Percentiles rank a stretch among this genome's conserved stretches.
Evolutionary conservation across 805 yeast genomes (phyloP).

Genomic region (Nakazawaea holstii): DNA sequence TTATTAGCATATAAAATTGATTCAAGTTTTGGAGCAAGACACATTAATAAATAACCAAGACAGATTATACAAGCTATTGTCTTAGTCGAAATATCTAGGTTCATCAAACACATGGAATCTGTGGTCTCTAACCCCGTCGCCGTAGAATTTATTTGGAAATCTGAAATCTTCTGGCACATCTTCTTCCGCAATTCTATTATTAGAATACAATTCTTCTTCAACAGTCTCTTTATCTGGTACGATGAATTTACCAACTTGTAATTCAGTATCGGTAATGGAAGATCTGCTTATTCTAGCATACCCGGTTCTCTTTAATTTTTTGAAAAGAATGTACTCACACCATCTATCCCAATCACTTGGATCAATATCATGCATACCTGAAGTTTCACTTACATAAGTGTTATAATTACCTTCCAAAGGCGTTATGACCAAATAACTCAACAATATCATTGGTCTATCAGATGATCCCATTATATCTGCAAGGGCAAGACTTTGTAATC

Average conservation of each 20-base stretch:
- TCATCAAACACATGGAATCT: conserved; percentile 91
- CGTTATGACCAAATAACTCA: conserved; percentile 85
- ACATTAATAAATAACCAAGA: too few relatives aligned
- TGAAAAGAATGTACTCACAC: conserved; percentile 95
- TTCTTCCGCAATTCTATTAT: conserved; percentile 49
- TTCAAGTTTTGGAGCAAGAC: too few relatives aligned
- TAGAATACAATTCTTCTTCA: conserved; percentile 19
- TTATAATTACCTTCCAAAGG: conserved; percentile 89
- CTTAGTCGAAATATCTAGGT: conserved; percentile 62
- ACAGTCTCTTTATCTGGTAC: conserved; percentile 35
- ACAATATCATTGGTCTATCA: conserved; percentile 76
- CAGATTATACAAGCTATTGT: too few relatives aligned
- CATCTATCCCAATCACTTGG: conserved; percentile 94
- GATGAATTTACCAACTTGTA: conserved; percentile 90
- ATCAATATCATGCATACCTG: conserved; percentile 92
- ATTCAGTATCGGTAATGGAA: conserved; percentile 93
- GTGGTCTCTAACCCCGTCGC: conserved; percentile 93
- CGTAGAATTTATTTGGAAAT: conserved; percentile 76
- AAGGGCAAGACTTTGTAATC: conserved; percentile 75
- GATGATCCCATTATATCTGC: conserved; percentile 76
- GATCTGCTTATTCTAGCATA: conserved; percentile 93
- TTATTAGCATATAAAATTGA: too few relatives aligned
- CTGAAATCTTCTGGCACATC: conserved; percentile 56
- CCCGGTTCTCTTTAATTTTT: conserved; percentile 79
- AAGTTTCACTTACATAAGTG: conserved; percentile 76